A percentile compares a stretch with the other conserved stretches of the same genome.
phyloP scores from a whole-genome alignment of 169 alveolate species.

The Plasmodium cynomolgi region DNA sequence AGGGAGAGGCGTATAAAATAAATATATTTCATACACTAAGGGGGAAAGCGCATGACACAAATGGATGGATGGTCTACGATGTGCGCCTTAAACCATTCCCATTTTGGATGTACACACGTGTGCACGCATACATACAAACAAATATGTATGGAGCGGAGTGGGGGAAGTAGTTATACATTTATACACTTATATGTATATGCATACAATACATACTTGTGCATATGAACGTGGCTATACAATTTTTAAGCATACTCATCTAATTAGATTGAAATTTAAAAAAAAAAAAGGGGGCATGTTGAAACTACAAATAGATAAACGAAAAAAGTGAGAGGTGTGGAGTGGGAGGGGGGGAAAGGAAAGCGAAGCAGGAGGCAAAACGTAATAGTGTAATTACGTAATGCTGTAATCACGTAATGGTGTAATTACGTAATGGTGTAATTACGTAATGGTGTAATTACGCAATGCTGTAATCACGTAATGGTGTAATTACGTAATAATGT shows the following conservation, averaged over 20 bases:
- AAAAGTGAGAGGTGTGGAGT: slow-evolving; percentile 17
- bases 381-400: neutral
- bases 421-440: too few relatives aligned
- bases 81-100: slow-evolving; percentile 2
- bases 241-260: slow-evolving; percentile 61
- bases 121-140: neutral
- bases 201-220: slow-evolving; percentile 20
- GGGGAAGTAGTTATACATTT: neutral
- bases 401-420: too few relatives aligned
- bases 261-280: slow-evolving; percentile 43
- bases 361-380: neutral
- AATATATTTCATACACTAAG: neutral
- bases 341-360: neutral
- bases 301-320: slow-evolving; percentile 68
- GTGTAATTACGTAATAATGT: neutral
- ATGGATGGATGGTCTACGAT: neutral
- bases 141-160: neutral
- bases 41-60: neutral
- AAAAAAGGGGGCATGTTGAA: slow-evolving; percentile 14
- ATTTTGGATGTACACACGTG: neutral
- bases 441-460: too few relatives aligned
- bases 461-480: too few relatives aligned
- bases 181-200: slow-evolving; percentile 2
- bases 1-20: neutral
- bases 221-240: slow-evolving; percentile 6